Conservation (phyloP, 768 basidiomycete species). For the Auriculariales sp. region DNA sequence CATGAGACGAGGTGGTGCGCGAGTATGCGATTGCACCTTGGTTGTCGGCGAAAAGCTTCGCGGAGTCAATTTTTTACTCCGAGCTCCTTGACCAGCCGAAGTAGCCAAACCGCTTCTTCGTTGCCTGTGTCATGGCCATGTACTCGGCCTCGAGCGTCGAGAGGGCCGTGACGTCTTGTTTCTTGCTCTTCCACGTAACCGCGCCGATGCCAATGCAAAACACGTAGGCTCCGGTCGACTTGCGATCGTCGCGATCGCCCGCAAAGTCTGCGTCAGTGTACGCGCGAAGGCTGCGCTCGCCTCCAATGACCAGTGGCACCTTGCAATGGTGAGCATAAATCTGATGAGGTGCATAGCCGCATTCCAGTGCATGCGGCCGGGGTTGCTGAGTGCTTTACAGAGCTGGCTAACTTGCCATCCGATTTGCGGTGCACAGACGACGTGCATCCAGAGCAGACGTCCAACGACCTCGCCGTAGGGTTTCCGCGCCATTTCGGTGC, state of each 20-base stretch:
- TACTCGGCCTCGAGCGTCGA: constrained; percentile 8
- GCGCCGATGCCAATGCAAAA: constrained; percentile 10
- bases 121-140: constrained; percentile 6
- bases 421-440: constrained; percentile 11
- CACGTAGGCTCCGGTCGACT: constrained; percentile 15
- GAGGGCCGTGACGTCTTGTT: constrained; percentile 11
- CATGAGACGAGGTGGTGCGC: constrained; percentile 12
- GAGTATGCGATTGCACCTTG: constrained; percentile 5
- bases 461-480: constrained; percentile 2
- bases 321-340: constrained; percentile 22
- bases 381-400: constrained; percentile 18
- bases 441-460: constrained; percentile 6
- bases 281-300: background rate
- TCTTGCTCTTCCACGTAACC: constrained; percentile 11
- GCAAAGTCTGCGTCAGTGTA: constrained; percentile 17
- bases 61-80: background rate
- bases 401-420: constrained; percentile 9
- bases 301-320: background rate
- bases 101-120: constrained; percentile 7
- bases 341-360: constrained; percentile 24
- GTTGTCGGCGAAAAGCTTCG: constrained; percentile 7
- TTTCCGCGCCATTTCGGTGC: background rate
- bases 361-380: constrained; percentile 20
- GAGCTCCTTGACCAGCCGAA: background rate
- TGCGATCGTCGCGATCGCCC: constrained; percentile 8